phyloP scores from a whole-genome alignment of 2,329 filamentous ascomycete genomes.

The Colletotrichum phormii region DNA sequence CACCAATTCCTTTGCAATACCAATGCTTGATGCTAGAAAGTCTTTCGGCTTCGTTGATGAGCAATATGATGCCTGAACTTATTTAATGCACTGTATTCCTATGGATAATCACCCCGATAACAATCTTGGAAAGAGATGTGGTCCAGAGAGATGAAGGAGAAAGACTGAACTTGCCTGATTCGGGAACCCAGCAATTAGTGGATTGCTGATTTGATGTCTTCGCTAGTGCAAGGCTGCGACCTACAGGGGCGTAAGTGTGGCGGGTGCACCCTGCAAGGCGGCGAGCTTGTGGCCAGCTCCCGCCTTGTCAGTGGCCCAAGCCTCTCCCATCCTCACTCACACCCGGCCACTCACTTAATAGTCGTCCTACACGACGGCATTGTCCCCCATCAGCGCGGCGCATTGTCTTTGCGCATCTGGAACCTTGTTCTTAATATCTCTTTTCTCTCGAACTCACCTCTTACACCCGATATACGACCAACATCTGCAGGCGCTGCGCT shows the following conservation, averaged over 20 bases:
- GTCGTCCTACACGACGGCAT: constrained; percentile 16
- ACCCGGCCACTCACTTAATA: constrained; percentile 27
- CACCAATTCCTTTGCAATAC: too few relatives aligned
- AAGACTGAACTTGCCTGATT: constrained; percentile 14
- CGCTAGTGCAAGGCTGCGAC: constrained; percentile 32
- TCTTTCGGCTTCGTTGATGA: neutral
- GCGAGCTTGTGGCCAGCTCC: constrained; percentile 34
- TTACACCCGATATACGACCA: neutral
- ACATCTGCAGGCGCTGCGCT: neutral
- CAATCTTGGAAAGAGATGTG: neutral
- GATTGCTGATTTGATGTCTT: constrained; percentile 12
- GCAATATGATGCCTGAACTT: too few relatives aligned
- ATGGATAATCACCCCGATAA: neutral
- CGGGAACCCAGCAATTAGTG: constrained; percentile 10
- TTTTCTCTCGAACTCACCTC: neutral
- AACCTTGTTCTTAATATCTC: too few relatives aligned
- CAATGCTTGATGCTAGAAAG: neutral
- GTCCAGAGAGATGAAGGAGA: neutral
- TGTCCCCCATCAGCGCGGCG: constrained; percentile 11
- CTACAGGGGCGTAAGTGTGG: constrained; percentile 31
- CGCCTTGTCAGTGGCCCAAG: constrained; percentile 36
- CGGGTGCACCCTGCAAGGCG: constrained; percentile 34
- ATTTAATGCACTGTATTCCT: neutral
- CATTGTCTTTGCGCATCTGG: constrained; percentile 17
- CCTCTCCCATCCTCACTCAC: constrained; percentile 33